phyloP scores from a whole-genome alignment of 306 rosid species.

The Mimosa pudica region DNA sequence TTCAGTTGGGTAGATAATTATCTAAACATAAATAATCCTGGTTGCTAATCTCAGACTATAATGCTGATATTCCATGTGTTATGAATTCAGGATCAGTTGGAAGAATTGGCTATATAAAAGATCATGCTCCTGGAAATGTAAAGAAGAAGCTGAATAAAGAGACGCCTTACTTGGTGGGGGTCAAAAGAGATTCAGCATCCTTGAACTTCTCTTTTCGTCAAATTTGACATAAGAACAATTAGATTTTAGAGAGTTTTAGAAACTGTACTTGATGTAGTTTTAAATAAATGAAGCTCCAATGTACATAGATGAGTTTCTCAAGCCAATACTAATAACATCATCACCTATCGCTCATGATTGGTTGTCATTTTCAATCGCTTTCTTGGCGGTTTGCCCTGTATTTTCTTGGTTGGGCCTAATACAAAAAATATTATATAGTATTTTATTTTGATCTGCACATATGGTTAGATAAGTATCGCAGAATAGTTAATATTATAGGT shows the following conservation, averaged over 20 bases:
- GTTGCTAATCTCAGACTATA: neutral
- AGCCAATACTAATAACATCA: conserved; percentile 2
- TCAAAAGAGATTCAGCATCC: neutral
- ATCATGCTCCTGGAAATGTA: conserved; percentile 15
- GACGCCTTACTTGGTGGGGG: conserved; percentile 19
- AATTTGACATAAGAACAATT: neutral
- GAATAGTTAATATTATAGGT: neutral
- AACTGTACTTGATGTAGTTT: neutral
- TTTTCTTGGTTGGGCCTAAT: neutral
- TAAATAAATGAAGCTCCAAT: neutral
- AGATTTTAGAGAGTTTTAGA: conserved; percentile 47
- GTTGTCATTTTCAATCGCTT: neutral
- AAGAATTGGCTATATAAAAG: conserved; percentile 12
- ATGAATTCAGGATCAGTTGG: conserved; percentile 34
- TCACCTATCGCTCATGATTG: neutral
- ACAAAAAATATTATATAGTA: neutral
- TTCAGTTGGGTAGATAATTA: neutral
- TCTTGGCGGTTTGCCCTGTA: neutral
- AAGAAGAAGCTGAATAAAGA: conserved; percentile 31
- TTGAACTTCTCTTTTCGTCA: neutral
- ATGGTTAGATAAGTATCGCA: neutral
- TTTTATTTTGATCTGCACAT: neutral
- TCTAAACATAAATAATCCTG: neutral
- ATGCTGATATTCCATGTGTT: conserved; percentile 8
- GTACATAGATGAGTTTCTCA: conserved; percentile 16